Evolutionary conservation across 2,329 filamentous ascomycete species (phyloP), one percentile per base, ranked within the genome.

Genomic region (Penicillium sp.): DNA sequence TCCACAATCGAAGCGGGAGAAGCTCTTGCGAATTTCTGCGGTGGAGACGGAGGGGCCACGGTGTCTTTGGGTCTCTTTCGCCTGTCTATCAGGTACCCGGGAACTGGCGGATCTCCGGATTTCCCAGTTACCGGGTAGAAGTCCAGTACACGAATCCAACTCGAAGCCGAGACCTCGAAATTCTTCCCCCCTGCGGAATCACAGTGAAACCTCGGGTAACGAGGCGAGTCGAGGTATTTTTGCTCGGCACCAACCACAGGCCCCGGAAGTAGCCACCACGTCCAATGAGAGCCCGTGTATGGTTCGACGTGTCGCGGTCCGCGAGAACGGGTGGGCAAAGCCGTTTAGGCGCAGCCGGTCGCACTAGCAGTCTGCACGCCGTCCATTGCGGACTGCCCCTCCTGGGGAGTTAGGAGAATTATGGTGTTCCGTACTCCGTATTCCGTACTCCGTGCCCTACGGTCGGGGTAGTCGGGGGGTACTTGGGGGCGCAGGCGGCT

Each of bases 1-100:
- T 67, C 67, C 67, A 69, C 67, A 63, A 69, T 69, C 60, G 66
- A 68, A 68, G 64, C 66, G 67, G 67, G 64, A 69, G 66, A 69
- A 69, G 67, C 65, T 69, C 64, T 60, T 63, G 63, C 60, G 65
- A 68, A 65, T 54, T 56, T 55, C 63, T 60, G 52, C 41, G 60
- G 67, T 69, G 67, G 67, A 64, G 66, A 63, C 46, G 43, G 60
- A 63, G 61, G 61, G 61, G 57, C 58, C 51, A 50, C 53, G 55
- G 57, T 51, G 48, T 36, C 33, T 30, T n/a, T 24, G 53, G 55
- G 57, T 51, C 50, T 36, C 33, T 30, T n/a, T 24, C 28, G 30
- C 14, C 16, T n/a, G 9, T 22, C 20, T 16, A 16, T 24, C 27
- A 42, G n/a, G 11, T 31, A 43, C 44, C 33, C 20, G 20, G 20